Base-by-base conservation (phyloP, 306 rosid genomes). In the Parietaria judaica region DNA sequence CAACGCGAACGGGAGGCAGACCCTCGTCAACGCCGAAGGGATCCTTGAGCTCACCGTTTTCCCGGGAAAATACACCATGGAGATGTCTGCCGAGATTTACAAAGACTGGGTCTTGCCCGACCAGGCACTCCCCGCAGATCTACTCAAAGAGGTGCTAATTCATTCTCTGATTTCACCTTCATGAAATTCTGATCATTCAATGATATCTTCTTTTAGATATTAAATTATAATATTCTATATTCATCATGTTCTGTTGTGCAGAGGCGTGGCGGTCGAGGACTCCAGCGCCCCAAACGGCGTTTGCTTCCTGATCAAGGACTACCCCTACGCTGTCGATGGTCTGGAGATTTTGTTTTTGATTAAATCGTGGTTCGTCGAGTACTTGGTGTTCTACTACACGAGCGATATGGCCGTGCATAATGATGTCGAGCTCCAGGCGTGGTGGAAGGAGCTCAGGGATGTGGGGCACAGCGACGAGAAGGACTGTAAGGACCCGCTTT, bases 121-220 rank as follows among this genome's bases (percentile, higher is more conserved):
- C 3, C 94, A 84, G 78, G 89, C 88, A 45, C 76, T 90, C 7
- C 95, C 97, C 4, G 65, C 3, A 5, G 94, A 87, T 74, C 88
- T 90, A 36, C 12, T 84, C 59, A 84, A 84, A 84, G 67, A 83
- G 97, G 97, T 85, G 6, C 9, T 41, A 5, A 5, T 54, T 38
- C 62, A 16, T 8, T 8, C 9, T 41, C 9, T 41, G 3, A 41
- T 8, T 41, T 41, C 3, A 41, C 45, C 45, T 41, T 0, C 45
- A 41, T 1, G 9, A 41, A 41, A 41, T 23, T 23, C 31, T 23
- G 1, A 23, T 23, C 31, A 23, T 23, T 23, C 31, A 2, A 23
- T 23, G 31, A 23, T 23, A 0, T 23, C 1, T 23, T 23, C 31
- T 23, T 23, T 23, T 23, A 23, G 31, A 23, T 23, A 23, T 23